Evolutionary conservation across 495 filamentous ascomycete species (phyloP).

Genomic region (Penicillium subrubescens): DNA sequence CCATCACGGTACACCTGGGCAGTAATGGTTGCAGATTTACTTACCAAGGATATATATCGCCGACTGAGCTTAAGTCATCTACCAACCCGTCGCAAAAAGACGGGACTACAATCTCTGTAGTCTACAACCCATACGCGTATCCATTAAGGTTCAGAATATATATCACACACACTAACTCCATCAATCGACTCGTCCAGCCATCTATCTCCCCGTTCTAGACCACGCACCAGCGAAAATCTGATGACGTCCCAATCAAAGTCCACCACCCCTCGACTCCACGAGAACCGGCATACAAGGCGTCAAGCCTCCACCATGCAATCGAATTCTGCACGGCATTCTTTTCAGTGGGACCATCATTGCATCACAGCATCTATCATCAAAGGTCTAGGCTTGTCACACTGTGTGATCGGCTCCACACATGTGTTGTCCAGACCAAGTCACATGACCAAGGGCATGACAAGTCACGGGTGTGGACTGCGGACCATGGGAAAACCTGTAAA

Average conservation of each 20-base stretch:
- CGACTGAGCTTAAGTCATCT: too few species aligned
- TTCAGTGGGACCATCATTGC: background rate
- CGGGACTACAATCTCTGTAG: background rate
- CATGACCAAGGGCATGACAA: background rate
- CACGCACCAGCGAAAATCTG: too few species aligned
- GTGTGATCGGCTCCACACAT: background rate
- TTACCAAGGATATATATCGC: too few species aligned
- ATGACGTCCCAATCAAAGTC: background rate
- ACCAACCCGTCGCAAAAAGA: background rate
- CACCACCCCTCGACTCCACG: background rate
- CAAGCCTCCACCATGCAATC: background rate
- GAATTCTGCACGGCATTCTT: background rate
- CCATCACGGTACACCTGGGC: too few species aligned
- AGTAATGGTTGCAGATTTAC: too few species aligned
- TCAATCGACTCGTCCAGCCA: background rate
- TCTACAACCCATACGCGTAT: background rate
- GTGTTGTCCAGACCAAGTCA: background rate
- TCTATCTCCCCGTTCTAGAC: constrained; percentile 7
- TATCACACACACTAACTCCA: background rate
- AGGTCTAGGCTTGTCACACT: constrained; percentile 1
- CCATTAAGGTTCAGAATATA: background rate
- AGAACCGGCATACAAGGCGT: background rate
- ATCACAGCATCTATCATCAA: background rate
- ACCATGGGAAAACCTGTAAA: background rate
- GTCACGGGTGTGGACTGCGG: background rate